A percentile compares a stretch with the other conserved stretches of the same genome.
Evolutionary conservation across 192 early-diverging fungal genomes (phyloP).

Genomic region (Linnemannia hyalina): DNA sequence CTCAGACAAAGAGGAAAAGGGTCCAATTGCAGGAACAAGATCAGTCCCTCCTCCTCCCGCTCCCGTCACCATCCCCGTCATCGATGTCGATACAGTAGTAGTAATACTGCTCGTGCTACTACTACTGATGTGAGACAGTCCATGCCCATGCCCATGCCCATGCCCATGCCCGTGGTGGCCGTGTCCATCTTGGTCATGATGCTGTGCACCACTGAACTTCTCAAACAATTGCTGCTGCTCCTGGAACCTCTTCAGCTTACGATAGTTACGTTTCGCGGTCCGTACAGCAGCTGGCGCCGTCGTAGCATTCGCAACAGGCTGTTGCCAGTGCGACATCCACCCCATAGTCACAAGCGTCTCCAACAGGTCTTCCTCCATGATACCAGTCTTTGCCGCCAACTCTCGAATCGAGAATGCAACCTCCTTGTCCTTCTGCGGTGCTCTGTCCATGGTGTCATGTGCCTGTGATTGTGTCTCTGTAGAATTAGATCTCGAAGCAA

Average conservation of each 20-base stretch:
- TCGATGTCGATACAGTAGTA: not conserved
- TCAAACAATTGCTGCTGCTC: slow-evolving; percentile 42
- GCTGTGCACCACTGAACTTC: slow-evolving; percentile 1
- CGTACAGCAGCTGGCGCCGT: not conserved
- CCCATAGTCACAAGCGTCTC: slow-evolving; percentile 72
- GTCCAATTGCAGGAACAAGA: not conserved
- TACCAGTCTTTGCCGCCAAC: slow-evolving; percentile 71
- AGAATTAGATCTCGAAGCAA: not conserved
- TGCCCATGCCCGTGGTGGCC: not conserved
- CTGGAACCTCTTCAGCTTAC: slow-evolving; percentile 38
- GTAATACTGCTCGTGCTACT: not conserved
- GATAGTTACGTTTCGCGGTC: slow-evolving; percentile 37
- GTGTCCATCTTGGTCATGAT: slow-evolving; percentile 9
- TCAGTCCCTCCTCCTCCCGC: not conserved
- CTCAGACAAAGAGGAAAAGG: not conserved
- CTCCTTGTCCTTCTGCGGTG: slow-evolving; percentile 6
- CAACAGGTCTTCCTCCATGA: slow-evolving; percentile 79
- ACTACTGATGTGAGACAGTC: not conserved
- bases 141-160: not conserved
- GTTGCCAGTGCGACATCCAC: slow-evolving; percentile 70
- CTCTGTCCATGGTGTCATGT: not conserved
- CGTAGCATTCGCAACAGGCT: not conserved
- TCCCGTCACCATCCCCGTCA: not conserved
- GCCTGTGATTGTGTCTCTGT: not conserved
- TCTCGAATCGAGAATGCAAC: slow-evolving; percentile 62